Conservation (phyloP, 257 asterid species). For the Gynochthodes officinalis region DNA sequence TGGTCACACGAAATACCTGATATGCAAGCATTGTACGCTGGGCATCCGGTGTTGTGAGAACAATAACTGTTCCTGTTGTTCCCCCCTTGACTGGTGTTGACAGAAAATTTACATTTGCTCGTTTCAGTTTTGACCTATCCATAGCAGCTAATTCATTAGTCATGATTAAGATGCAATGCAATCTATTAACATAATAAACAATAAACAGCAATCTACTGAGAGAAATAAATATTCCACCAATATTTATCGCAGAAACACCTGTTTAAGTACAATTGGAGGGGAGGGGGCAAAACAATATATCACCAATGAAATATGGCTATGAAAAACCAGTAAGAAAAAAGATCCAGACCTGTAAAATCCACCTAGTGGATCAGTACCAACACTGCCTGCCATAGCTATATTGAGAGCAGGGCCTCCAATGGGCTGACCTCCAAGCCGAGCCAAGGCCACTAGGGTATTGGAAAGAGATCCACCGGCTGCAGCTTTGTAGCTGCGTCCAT, state of each 20-base stretch:
- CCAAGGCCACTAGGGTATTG: constrained; percentile 89
- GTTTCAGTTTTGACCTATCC: constrained; percentile 74
- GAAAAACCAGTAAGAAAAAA: background rate
- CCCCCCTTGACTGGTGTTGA: constrained; percentile 85
- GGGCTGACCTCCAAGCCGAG: constrained; percentile 83
- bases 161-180: background rate
- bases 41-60: constrained; percentile 93
- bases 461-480: constrained; percentile 99
- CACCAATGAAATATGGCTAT: no score
- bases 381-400: constrained; percentile 92
- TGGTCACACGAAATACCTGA: constrained; percentile 48
- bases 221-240: background rate
- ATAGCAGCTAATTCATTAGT: constrained; percentile 3
- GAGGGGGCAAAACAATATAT: no score
- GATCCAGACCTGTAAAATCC: constrained; percentile 73
- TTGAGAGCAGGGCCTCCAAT: constrained; percentile 67
- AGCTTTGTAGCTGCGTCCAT: constrained; percentile 95
- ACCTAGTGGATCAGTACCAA: constrained; percentile 95
- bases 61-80: constrained; percentile 96
- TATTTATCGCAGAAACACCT: no score
- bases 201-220: background rate
- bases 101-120: constrained; percentile 89
- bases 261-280: no score
- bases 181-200: background rate
- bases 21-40: constrained; percentile 97